Percentiles rank a stretch among this genome's conserved stretches.
phyloP scores from a whole-genome alignment of 164 flowering plant genomes.

The Malania oleifera region DNA sequence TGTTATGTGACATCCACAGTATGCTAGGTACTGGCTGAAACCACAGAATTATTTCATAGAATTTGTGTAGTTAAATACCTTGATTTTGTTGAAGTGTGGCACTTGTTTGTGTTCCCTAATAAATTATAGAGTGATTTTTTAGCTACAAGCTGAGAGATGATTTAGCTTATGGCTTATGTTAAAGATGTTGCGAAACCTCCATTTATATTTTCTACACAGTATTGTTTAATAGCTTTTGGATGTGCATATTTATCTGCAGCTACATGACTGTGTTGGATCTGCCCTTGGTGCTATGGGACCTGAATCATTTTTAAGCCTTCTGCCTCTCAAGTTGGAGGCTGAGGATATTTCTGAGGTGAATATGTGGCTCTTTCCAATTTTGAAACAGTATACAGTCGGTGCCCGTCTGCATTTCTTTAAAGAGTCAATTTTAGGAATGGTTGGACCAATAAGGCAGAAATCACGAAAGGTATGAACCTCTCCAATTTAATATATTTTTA shows the following conservation, averaged over 20 bases:
- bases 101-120: too few species aligned
- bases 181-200: background rate
- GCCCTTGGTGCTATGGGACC: slow-evolving; percentile 93
- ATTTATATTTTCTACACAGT: too few species aligned
- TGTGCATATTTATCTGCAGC: slow-evolving; percentile 34
- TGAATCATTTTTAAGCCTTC: slow-evolving; percentile 52
- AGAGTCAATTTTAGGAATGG: slow-evolving; percentile 47
- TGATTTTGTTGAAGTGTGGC: too few species aligned
- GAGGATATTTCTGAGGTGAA: slow-evolving; percentile 58
- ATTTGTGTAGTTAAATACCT: too few species aligned
- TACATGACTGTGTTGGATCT: slow-evolving; percentile 87
- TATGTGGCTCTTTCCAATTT: slow-evolving; percentile 85
- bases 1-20: too few species aligned
- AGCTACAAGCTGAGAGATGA: background rate
- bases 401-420: slow-evolving; percentile 65
- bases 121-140: background rate
- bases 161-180: background rate
- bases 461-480: slow-evolving; percentile 47
- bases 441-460: slow-evolving; percentile 42
- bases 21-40: too few species aligned
- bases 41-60: too few species aligned
- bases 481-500: background rate
- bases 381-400: slow-evolving; percentile 82
- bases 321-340: slow-evolving; percentile 77
- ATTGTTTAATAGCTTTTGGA: background rate